A percentile compares a stretch with the other conserved stretches of the same genome.
Conservation (phyloP, 441 rosid species). For the Euphorbia celastroides region DNA sequence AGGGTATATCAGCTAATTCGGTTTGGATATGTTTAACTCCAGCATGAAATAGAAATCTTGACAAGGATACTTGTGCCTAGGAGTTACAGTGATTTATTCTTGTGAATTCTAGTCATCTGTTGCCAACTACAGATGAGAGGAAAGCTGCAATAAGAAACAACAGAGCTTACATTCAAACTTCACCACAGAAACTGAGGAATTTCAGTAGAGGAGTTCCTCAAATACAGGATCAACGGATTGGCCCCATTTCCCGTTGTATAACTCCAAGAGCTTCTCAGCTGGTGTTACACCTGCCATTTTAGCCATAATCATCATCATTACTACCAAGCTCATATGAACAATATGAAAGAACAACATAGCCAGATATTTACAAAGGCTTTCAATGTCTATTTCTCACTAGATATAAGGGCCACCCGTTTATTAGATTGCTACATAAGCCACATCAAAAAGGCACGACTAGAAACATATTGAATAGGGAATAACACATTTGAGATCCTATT, state of each 20-base stretch:
- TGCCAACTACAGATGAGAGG: not conserved
- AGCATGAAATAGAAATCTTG: not conserved
- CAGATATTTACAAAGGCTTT: not conserved
- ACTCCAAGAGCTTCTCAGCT: conserved; percentile 83
- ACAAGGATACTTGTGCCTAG: conserved; percentile 20
- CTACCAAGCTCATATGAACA: not conserved
- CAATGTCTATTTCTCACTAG: conserved; percentile 4
- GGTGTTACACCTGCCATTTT: conserved; percentile 72
- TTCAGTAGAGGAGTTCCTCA: conserved; percentile 73
- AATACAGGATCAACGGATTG: conserved; percentile 84
- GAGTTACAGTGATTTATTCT: conserved; percentile 27
- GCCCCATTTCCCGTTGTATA: conserved; percentile 88
- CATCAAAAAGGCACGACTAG: not conserved
- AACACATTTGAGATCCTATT: not conserved
- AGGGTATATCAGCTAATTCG: not conserved
- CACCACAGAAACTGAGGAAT: not conserved
- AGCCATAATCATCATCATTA: conserved; percentile 10
- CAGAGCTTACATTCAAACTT: conserved; percentile 15
- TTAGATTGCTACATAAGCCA: not conserved
- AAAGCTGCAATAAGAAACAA: conserved; percentile 13
- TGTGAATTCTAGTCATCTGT: not conserved
- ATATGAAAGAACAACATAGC: not conserved
- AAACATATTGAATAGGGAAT: conserved; percentile 1
- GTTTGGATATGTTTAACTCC: not conserved
- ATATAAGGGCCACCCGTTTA: not conserved